These are phyloP conservation scores for Paracorniculantispora psalliotae DNA, from an alignment of 2,329 filamentous ascomycete species.

Conservation along the genomic window DNA sequence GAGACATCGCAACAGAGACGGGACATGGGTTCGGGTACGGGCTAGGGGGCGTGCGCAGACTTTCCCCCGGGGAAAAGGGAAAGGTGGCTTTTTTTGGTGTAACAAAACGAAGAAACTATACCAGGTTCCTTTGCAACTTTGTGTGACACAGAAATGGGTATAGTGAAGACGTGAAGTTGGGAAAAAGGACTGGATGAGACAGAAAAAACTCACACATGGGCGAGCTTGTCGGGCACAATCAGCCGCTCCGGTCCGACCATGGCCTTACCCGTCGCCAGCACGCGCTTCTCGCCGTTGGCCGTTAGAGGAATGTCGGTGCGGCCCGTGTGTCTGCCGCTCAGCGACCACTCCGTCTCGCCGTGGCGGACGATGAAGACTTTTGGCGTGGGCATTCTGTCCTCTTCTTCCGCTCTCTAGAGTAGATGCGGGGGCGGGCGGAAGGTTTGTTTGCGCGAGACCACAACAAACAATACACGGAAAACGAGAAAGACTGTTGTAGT, in stretches of 20 bases:
- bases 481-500: too few relatives aligned
- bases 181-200: neutral
- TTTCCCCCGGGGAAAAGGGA: too few relatives aligned
- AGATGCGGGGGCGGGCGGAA: too few relatives aligned
- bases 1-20: neutral
- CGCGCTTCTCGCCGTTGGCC: conserved; percentile 69
- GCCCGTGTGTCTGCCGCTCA: conserved; percentile 80
- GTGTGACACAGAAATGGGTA: neutral
- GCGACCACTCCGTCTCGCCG: conserved; percentile 93
- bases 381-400: conserved; percentile 44
- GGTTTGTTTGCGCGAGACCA: too few relatives aligned
- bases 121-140: neutral
- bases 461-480: too few relatives aligned
- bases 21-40: neutral
- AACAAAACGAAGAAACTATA: neutral
- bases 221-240: conserved; percentile 76
- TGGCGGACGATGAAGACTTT: conserved; percentile 81
- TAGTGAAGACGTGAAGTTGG: neutral
- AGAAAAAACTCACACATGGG: conserved; percentile 63
- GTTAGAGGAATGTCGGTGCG: conserved; percentile 83
- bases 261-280: conserved; percentile 72
- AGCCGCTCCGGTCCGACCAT: conserved; percentile 79
- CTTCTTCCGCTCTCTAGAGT: neutral
- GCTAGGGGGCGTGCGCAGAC: neutral
- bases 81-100: neutral